Percentiles rank a stretch among this genome's conserved stretches.
phyloP scores from a whole-genome alignment of 257 asterid species.

The Cynanchum wilfordii region DNA sequence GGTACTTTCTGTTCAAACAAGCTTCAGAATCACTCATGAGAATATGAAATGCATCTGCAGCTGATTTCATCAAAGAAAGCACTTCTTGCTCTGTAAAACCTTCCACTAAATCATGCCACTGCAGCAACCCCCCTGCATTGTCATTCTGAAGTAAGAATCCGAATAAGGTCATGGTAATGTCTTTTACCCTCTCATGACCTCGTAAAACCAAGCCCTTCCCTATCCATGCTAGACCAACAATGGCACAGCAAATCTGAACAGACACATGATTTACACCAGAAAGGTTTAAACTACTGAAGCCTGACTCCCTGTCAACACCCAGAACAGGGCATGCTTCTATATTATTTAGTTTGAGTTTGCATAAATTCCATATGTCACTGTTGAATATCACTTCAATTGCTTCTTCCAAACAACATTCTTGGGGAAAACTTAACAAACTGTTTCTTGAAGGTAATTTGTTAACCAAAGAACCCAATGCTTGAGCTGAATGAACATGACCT shows the following conservation, averaged over 20 bases:
- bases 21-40: constrained; percentile 76
- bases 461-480: constrained; percentile 91
- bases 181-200: constrained; percentile 87
- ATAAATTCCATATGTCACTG: constrained; percentile 33
- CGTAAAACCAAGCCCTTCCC: constrained; percentile 94
- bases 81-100: constrained; percentile 37
- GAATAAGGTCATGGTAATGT: constrained; percentile 56
- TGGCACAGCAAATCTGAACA: constrained; percentile 28
- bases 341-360: constrained; percentile 19
- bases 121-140: constrained; percentile 25
- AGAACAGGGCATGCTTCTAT: constrained; percentile 16
- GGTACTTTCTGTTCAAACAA: constrained; percentile 69
- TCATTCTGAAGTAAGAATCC: constrained; percentile 43
- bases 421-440: constrained; percentile 21
- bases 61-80: constrained; percentile 53
- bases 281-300: constrained; percentile 37
- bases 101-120: constrained; percentile 28
- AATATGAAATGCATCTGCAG: constrained; percentile 85
- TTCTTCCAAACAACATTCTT: constrained; percentile 45
- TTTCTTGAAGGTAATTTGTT: constrained; percentile 72
- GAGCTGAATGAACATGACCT: constrained; percentile 87
- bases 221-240: constrained; percentile 88
- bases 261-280: constrained; percentile 26
- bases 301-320: constrained; percentile 33
- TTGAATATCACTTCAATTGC: constrained; percentile 50